A percentile compares a stretch with the other conserved stretches of the same genome.
Conservation (phyloP, 805 yeast genomes). For the Maudiozyma turicensis region DNA sequence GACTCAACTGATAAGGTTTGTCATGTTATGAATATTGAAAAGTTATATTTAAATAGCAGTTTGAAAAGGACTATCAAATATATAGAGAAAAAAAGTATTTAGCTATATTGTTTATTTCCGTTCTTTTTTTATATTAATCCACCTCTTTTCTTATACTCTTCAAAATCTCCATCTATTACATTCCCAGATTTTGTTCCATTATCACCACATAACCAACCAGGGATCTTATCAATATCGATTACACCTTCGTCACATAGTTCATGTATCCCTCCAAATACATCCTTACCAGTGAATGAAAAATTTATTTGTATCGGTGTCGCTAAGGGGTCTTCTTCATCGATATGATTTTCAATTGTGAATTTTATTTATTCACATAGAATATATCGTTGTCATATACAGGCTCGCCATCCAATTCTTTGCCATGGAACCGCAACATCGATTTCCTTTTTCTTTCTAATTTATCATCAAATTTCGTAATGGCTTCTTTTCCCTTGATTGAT, state of each 20-base stretch:
- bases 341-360: constrained; percentile 24
- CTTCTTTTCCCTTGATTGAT: constrained; percentile 22
- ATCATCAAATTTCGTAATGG: not conserved
- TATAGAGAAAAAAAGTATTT: no score
- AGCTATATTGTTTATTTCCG: not conserved
- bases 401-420: not conserved
- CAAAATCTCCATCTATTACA: constrained; percentile 32
- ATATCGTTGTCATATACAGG: constrained; percentile 37
- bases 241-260: constrained; percentile 44
- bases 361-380: constrained; percentile 51
- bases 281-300: constrained; percentile 47
- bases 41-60: not conserved
- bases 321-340: not conserved
- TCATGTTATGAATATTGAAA: constrained; percentile 15
- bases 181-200: constrained; percentile 46
- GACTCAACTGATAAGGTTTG: constrained; percentile 39
- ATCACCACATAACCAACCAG: constrained; percentile 76
- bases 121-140: constrained; percentile 11
- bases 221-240: constrained; percentile 47
- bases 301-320: constrained; percentile 17
- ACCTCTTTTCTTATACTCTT: constrained; percentile 10
- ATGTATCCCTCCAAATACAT: constrained; percentile 71
- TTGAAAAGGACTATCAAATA: no score
- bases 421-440: not conserved
- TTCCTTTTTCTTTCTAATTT: not conserved